Evolutionary conservation across 371 early-diverging fungal genomes (phyloP).

Genomic region (Syncephalastrum sp.): DNA sequence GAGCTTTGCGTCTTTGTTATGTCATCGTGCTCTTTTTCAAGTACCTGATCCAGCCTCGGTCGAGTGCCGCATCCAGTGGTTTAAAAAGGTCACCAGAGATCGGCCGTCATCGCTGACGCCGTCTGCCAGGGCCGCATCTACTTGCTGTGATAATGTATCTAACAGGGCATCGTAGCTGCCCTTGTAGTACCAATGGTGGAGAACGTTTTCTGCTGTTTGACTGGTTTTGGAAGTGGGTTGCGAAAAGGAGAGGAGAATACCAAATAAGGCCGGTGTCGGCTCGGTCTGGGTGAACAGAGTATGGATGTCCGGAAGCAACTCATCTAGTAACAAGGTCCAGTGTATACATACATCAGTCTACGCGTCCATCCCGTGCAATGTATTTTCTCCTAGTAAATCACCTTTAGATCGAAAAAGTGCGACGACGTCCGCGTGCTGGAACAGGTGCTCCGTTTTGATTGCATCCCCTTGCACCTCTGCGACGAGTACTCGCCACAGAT

Average conservation of each 20-base stretch:
- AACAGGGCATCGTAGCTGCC: too few species aligned
- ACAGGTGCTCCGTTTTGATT: constrained; percentile 16
- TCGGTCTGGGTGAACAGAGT: constrained; percentile 17
- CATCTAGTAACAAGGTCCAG: constrained; percentile 13
- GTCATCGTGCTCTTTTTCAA: too few species aligned
- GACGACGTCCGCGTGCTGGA: constrained; percentile 13
- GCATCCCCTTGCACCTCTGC: constrained; percentile 28
- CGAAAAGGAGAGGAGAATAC: constrained; percentile 14
- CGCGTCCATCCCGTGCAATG: too few species aligned
- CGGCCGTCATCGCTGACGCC: too few species aligned
- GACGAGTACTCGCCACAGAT: constrained; percentile 30
- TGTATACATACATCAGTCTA: not conserved
- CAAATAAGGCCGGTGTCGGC: constrained; percentile 22
- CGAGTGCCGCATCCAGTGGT: too few species aligned
- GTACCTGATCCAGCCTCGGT: too few species aligned
- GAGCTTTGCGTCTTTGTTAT: too few species aligned
- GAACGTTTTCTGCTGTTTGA: too few species aligned
- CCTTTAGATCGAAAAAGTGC: constrained; percentile 19
- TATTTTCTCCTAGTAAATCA: constrained; percentile 2
- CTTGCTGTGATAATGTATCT: too few species aligned
- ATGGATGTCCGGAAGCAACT: constrained; percentile 21
- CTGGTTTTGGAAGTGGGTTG: constrained; percentile 1
- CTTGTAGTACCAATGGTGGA: too few species aligned
- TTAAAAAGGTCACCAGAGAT: too few species aligned
- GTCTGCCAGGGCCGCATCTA: too few species aligned